A percentile compares a stretch with the other conserved stretches of the same genome.
These are phyloP conservation scores for Allium cepa DNA, from an alignment of 106 monocot genomes.

Conservation along the genomic window DNA sequence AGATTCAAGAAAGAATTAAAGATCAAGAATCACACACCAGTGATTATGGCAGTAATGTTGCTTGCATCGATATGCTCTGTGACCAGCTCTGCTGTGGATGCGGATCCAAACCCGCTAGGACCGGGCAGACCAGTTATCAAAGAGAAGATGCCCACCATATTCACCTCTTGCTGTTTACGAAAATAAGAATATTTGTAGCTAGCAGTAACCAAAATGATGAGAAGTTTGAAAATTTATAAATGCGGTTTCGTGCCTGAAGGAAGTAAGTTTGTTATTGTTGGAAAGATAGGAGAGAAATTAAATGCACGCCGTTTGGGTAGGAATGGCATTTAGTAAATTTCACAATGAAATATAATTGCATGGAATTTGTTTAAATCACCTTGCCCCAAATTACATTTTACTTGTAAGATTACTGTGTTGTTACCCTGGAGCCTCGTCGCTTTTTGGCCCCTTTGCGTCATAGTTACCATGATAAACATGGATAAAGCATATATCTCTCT, in stretches of 20 bases:
- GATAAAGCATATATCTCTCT: too few relatives aligned
- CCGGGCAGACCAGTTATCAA: conserved; percentile 68
- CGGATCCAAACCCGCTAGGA: conserved; percentile 79
- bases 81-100: conserved; percentile 79
- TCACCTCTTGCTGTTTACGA: neutral
- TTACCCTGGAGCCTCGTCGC: too few relatives aligned
- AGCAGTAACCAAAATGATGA: neutral
- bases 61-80: conserved; percentile 57
- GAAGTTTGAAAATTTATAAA: neutral
- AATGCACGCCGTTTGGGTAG: conserved; percentile 5
- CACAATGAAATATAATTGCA: neutral
- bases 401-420: too few relatives aligned
- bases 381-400: too few relatives aligned
- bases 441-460: too few relatives aligned
- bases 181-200: neutral
- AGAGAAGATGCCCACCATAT: conserved; percentile 57
- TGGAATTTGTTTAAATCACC: too few relatives aligned
- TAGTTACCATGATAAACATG: too few relatives aligned
- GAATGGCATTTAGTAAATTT: neutral
- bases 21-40: conserved; percentile 30
- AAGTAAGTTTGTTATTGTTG: conserved; percentile 31
- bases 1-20: neutral
- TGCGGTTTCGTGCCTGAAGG: neutral
- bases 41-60: conserved; percentile 72
- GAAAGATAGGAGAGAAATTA: conserved; percentile 3